Evolutionary conservation across 441 rosid genomes (phyloP).

Genomic region (Erodium trifolium): DNA sequence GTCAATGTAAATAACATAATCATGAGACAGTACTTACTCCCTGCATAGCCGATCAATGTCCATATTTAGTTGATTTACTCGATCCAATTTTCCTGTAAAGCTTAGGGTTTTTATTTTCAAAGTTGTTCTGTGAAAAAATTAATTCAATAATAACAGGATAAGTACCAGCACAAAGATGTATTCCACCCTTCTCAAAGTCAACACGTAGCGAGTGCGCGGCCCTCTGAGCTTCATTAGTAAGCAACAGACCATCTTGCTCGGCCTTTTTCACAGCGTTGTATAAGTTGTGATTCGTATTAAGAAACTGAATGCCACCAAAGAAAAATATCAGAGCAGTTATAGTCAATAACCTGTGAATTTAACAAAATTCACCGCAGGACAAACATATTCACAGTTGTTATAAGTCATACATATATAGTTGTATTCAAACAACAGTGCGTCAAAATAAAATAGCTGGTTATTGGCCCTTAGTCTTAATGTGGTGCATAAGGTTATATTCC

Average conservation of each 20-base stretch:
- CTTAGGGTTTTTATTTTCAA: background rate
- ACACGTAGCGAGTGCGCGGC: no score
- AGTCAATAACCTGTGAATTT: background rate
- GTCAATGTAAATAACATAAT: background rate
- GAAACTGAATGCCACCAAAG: conserved; percentile 39
- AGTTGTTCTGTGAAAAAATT: no score
- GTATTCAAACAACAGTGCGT: background rate
- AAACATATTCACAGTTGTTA: background rate
- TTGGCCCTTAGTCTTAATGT: background rate
- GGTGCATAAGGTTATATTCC: background rate
- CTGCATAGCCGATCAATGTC: conserved; percentile 34
- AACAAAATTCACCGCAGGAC: background rate
- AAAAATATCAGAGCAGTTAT: conserved; percentile 12
- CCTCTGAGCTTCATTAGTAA: conserved; percentile 68
- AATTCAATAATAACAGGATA: conserved; percentile 16
- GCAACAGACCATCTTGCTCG: conserved; percentile 57
- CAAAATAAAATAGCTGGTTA: background rate
- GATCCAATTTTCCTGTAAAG: conserved; percentile 65
- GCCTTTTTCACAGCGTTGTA: conserved; percentile 71
- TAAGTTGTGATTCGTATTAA: conserved; percentile 67
- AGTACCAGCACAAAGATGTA: conserved; percentile 23
- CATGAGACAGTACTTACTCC: background rate
- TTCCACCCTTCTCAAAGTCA: no score
- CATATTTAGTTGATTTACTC: conserved; percentile 36
- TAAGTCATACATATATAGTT: background rate